Evolutionary conservation across 768 basidiomycete genomes (phyloP), one percentile per base, ranked within the genome.

Genomic region (Tricholomella constricta): DNA sequence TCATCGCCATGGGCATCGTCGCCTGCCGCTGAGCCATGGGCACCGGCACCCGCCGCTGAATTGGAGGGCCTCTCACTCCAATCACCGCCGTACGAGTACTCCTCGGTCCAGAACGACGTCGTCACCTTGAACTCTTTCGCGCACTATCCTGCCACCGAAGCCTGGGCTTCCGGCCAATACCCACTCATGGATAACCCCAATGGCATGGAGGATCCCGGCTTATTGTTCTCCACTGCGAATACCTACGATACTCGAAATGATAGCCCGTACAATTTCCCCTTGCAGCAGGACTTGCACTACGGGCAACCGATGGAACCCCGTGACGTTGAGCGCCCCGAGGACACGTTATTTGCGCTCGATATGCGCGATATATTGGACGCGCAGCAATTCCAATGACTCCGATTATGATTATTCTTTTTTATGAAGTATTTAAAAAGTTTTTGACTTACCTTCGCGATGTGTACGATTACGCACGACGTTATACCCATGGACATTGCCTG

Each of bases 321-420:
- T 14, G 34, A 23, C 1, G 23, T 48, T 11, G 61, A 59, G 22
- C 38, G 41, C 31, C 54, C 47, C 36, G 52, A 65, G 15, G 66
- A 67, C 22, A 60, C 59, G 52, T 52, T 67, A 41, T 65, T 62
- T 38, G 47, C 61, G 19, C 67, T 67, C 60, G 66, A 69, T 48
- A 54, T 60, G 25, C 64, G 66, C 40, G 65, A 67, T 15, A 60
- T 66, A 14, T 61, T 67, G 9, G 14, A 32, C 52, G 63, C 66
- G 36, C 56, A 61, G 31, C 51, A 57, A 22, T 61, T 51, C 32
- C 63, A 52, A 60, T 52, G 25, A 45, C 26, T 23, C 23, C 37
- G 11, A n/a, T 53, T 37, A 52, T 44, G 23, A 20, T 44, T 49
- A 37, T 4, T 43, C 10, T 36, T 29, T 41, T 51, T 51, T 56